Base-by-base conservation (phyloP, 1,284 basidiomycete species). In the Phellopilus nigrolimitatus region DNA sequence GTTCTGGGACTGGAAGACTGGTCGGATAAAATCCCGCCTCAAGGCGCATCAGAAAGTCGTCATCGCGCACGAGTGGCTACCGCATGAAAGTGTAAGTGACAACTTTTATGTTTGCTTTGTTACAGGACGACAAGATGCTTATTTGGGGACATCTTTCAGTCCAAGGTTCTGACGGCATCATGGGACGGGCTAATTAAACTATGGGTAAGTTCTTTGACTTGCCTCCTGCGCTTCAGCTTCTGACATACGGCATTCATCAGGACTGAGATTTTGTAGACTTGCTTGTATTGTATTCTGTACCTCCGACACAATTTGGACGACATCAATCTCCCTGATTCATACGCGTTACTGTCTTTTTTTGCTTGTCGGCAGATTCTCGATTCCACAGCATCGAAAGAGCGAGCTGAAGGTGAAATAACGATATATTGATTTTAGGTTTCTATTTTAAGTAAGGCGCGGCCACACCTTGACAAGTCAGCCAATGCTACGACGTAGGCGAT, bases 1-100 rank as follows among this genome's bases (percentile, higher is more conserved):
- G 12, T 97, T 98, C 69, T 99, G 95, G 97, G 97, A 99, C 69
- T 99, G 93, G 92, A 99, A 98, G 73, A 93, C 85, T n/a, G 89
- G 92, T 3, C 82, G 89, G 57, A 91, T 99, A 66, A 88, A 93
- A 68, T 95, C 91, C 57, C 74, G 93, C 40, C 70, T 99, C 53
- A 81, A 84, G 54, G 91, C 91, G 4, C 97, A 99, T 67, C 84
- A 80, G 36, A 92, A 98, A 71, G 95, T 97, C 7, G 90, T 99
- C 44, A 97, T 99, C 61, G 82, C 91, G 38, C 97, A 99, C 64
- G 91, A 90, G 62, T 99, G 97, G 97, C 71, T 99, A 59, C 95
- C 95, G 47, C 95, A 99, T 66, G 97, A 99, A 68, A 86, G 90
- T 53, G 94, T 95, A 65, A 71, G 91, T 80, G 42, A 7, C 34